Evolutionary conservation across 2,329 filamentous ascomycete genomes (phyloP), one percentile per base, ranked within the genome.

Genomic region (Zymoseptoria tritici): DNA sequence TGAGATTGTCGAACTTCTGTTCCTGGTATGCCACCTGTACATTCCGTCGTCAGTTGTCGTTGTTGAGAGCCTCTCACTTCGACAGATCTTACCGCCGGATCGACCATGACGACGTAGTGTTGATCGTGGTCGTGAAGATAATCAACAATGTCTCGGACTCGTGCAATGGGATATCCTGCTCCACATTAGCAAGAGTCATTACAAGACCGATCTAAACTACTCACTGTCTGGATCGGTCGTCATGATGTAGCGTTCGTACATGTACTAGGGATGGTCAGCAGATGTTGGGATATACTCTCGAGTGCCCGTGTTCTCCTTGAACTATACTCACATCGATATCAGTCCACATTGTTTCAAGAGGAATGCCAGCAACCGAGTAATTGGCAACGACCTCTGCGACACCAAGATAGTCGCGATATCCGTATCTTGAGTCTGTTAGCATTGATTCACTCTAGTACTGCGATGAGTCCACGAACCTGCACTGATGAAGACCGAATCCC

Each of bases 331-430:
- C 52, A 49, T 70, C 71, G 31, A 73, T 69, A 55, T 69, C 86
- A n/a, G 83, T 87, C 86, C 86, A 90, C 72, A 90, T 85, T 2
- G 85, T 87, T 69, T 90, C 86, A 0, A 90, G 74, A 0, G 86
- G 86, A 58, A 90, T 89, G 0, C 74, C 75, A 3, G 85, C 84
- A 26, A 77, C 74, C n/a, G 82, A 85, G 70, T 89, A 88, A 72
- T 70, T 89, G 56, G 81, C 81, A 0, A 88, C 80, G 0, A 85
- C 85, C 61, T 87, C 85, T 19, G 85, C 85, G 6, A 46, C 36
- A n/a, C 11, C 36, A 2, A 46, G 16, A n/a, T 46, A 46, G 16
- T 46, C 36, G 16, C 36, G 36, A 9, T 46, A 46, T n/a, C 36
- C 36, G 16, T 46, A 46, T 46, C 36, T 46, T 2, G 2, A 6